These are phyloP conservation scores for Glycine tomentella DNA, from an alignment of 306 rosid genomes.

Conservation along the genomic window DNA sequence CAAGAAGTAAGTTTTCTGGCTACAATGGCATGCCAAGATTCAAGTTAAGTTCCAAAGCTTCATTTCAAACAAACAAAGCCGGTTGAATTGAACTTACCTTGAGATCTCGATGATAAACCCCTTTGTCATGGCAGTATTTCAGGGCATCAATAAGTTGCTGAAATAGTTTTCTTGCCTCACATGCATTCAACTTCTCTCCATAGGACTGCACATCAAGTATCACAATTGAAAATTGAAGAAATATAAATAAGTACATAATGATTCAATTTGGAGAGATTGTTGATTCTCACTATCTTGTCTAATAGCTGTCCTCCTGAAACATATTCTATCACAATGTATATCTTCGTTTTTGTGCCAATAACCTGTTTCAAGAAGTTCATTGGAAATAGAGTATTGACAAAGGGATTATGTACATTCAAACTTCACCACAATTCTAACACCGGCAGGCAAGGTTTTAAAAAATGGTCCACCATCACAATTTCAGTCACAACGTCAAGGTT, in stretches of 20 bases:
- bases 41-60: slow-evolving; percentile 30
- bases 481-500: too few relatives aligned
- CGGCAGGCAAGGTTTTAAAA: background rate
- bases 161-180: slow-evolving; percentile 75
- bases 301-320: slow-evolving; percentile 74
- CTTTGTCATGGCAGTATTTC: slow-evolving; percentile 78
- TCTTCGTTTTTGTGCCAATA: slow-evolving; percentile 75
- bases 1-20: slow-evolving; percentile 85
- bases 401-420: background rate
- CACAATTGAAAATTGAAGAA: slow-evolving; percentile 23
- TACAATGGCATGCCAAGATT: slow-evolving; percentile 46
- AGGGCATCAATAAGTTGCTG: slow-evolving; percentile 85
- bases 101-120: slow-evolving; percentile 81
- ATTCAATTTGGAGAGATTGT: background rate
- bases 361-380: slow-evolving; percentile 53
- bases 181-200: slow-evolving; percentile 57
- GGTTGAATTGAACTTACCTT: slow-evolving; percentile 59
- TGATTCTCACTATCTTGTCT: slow-evolving; percentile 72
- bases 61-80: slow-evolving; percentile 1
- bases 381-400: slow-evolving; percentile 22
- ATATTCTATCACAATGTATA: slow-evolving; percentile 83
- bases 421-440: background rate
- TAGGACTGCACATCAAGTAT: slow-evolving; percentile 53
- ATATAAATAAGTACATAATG: slow-evolving; percentile 24
- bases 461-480: too few relatives aligned